Percentiles rank a stretch among this genome's conserved stretches.
These are phyloP conservation scores for Vanilla planifolia DNA, from an alignment of 106 monocot genomes.

Conservation along the genomic window DNA sequence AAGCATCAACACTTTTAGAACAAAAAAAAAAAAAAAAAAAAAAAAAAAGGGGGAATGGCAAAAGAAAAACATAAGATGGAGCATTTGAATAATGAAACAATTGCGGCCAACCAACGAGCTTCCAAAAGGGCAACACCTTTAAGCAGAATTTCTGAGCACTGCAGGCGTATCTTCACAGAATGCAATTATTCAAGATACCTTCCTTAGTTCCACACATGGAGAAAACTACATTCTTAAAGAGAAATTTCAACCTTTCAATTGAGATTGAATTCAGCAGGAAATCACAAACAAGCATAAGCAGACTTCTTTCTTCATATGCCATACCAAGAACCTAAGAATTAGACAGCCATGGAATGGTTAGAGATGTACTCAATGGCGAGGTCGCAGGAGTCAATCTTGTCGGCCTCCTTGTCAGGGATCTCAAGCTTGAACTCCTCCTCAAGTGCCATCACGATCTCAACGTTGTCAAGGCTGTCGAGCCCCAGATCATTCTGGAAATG, in stretches of 20 bases:
- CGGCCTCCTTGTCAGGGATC: slow-evolving; percentile 86
- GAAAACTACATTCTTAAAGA: not conserved
- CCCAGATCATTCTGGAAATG: slow-evolving; percentile 92
- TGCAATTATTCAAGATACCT: not conserved
- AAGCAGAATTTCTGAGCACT: not conserved
- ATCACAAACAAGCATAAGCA: slow-evolving; percentile 2
- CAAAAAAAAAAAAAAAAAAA: too few relatives aligned
- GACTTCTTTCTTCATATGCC: not conserved
- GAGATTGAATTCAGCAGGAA: not conserved
- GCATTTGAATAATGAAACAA: not conserved
- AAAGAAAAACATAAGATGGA: too few relatives aligned
- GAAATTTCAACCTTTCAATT: not conserved
- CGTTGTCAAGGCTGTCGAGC: slow-evolving; percentile 71
- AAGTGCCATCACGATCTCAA: slow-evolving; percentile 84
- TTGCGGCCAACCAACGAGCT: not conserved
- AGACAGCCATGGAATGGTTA: slow-evolving; percentile 51
- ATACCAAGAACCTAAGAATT: slow-evolving; percentile 5
- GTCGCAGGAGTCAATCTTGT: slow-evolving; percentile 68
- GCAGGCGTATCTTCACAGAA: not conserved
- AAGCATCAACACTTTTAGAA: too few relatives aligned
- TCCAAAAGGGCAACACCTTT: not conserved
- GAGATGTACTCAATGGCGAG: slow-evolving; percentile 80
- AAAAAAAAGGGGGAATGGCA: too few relatives aligned
- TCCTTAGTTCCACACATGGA: not conserved
- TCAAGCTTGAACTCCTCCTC: slow-evolving; percentile 98